Base-by-base conservation (phyloP, 2,329 filamentous ascomycete species). In the Sphaerulina vaccinii region DNA sequence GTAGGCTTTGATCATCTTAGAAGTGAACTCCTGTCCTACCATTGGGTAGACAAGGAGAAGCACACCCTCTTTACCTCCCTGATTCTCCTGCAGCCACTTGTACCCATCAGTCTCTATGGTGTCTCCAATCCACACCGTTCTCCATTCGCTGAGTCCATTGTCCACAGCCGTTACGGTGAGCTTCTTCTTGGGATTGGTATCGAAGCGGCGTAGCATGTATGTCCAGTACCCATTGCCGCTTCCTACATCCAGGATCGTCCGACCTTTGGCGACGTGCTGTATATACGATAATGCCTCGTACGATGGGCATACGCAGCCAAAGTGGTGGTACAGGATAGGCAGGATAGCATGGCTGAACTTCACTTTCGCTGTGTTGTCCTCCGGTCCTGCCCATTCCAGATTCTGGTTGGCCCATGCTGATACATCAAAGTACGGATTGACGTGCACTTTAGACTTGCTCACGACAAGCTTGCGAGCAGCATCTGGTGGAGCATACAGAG, bases 221-320 rank as follows among this genome's bases (percentile, higher is more conserved):
- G 81, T 79, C 86, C 86, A 90, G 71, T 90, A 90, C 9, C 86
- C 87, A 64, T 85, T 87, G 1, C 87, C 87, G 47, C 79, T 83
- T 3, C 85, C 87, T 33, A 89, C 70, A 59, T 90, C 86, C 8
- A 85, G 72, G 6, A 90, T 74, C 10, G 74, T 67, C 5, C 79
- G 73, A 1, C 75, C 76, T 5, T 59, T 62, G 37, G 80, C 76
- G 2, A 87, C 66, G 41, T 78, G 72, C 29, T 76, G 77, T 24
- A 90, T 75, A 18, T 86, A 72, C 55, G 79, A 73, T 10, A 90
- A 71, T 1, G 80, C 75, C 61, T 88, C 84, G 67, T 86, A 85
- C 8, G 79, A 81, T 0, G 87, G 87, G 16, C 83, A 83, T 1
- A 81, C 80, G 70, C 86, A 90, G 44, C 86, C 86, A 67, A 90